Evolutionary conservation across 179 eudicot genomes (phyloP), one percentile per base, ranked within the genome.

Genomic region (Corrigiola litoralis): DNA sequence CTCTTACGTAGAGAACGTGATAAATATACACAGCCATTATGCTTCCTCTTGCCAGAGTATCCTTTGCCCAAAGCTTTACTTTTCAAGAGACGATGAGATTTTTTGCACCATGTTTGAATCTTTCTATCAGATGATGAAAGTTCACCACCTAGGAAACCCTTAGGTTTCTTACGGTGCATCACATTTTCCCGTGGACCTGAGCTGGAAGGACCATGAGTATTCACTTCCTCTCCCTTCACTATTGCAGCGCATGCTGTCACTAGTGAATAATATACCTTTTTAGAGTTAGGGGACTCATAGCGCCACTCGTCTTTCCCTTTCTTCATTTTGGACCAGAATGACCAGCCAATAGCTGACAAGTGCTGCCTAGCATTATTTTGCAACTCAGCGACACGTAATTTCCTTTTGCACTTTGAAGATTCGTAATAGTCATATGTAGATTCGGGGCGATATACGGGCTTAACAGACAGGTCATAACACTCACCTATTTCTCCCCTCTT

Each of bases 301-400:
- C 79, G 79, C 62, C 76, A 50, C 77, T 79, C 86, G 21, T 48
- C 36, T 47, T 1, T 65, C 4, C 53, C 74, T 4, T 50, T 24
- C 82, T 74, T 80, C 32, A 0, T 0, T 21, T n/a, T 21, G 21
- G 51, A 34, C 79, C 79, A 77, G n/a, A 87, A 68, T 38, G 17
- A 51, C 98, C 98, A 92, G 16, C 97, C 95, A 31, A 84, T 69
- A 47, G 85, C 80, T 36, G 78, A 44, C 44, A 92, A 82, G 73
- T 92, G 95, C 62, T 72, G 76, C 64, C 80, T 84, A 54, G 80
- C 98, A 70, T 77, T 63, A 11, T 32, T n/a, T 40, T 37, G 41
- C 57, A 80, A 41, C 13, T 44, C 61, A 42, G 13, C 31, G 7
- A 25, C 61, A 21, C 10, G 44, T 34, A 27, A 42, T 45, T 34